Evolutionary conservation across 2,329 filamentous ascomycete species (phyloP), one percentile per base, ranked within the genome.

Genomic region (Penicillium sp.): DNA sequence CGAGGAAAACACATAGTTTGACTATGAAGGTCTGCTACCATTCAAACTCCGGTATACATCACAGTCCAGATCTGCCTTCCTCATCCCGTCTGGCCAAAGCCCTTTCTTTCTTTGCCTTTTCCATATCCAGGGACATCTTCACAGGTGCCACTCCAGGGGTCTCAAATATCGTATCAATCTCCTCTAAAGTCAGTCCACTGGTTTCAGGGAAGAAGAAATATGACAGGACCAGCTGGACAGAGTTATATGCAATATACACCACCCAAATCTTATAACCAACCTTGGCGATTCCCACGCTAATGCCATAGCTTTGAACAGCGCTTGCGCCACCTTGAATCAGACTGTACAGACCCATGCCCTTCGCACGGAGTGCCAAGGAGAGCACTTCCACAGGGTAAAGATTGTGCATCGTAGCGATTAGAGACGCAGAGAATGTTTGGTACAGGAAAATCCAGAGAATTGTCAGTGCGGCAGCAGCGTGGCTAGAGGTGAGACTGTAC

Each of bases 141-240:
- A 79, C 77, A 7, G 77, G 77, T 43, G 65, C 57, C 16, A 78
- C 71, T 7, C 75, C 76, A 4, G 72, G 71, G 0, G 77, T 79
- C 61, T 79, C 83, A 57, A 87, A 86, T 54, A 86, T 83, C 44
- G 79, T 79, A 61, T 85, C 82, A 50, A 85, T 85, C 69, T 85
- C 82, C 66, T 85, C 82, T 44, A 85, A 72, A 22, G 74, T 78
- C 35, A 82, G 67, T 21, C 74, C 74, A 45, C 77, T 77, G 11
- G 81, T 83, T 65, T 83, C 82, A 0, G 81, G 81, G 65, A 84
- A 84, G 58, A 81, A 72, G 52, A 82, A 82, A 61, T 80, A 84
- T 0, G 74, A 74, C 8, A 76, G 62, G 3, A 76, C 63, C n/a
- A 82, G 68, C 64, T 81, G 79, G n/a, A 79, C 47, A 3, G 68